A percentile compares a stretch with the other conserved stretches of the same genome.
Conservation (phyloP, 768 basidiomycete genomes). For the Amanita polypyramis region DNA sequence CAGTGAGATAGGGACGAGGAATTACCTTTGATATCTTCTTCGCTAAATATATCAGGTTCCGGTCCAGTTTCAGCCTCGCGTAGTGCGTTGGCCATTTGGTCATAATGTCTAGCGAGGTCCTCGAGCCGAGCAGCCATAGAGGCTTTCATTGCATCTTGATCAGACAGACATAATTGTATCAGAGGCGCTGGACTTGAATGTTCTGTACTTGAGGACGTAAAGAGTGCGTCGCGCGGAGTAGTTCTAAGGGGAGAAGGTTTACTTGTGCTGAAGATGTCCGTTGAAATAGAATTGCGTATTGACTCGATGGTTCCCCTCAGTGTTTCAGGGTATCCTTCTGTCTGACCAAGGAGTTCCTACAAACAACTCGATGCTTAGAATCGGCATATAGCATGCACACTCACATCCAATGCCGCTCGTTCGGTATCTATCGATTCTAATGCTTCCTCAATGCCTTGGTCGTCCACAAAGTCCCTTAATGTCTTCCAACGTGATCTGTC, state of each 20-base stretch:
- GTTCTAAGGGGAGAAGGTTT: conserved; percentile 4
- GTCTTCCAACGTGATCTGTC: conserved; percentile 70
- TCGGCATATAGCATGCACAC: conserved; percentile 14
- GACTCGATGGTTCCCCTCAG: conserved; percentile 43
- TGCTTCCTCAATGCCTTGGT: conserved; percentile 68
- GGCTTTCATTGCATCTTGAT: conserved; percentile 46
- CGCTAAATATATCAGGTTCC: conserved; percentile 30
- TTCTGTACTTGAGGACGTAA: conserved; percentile 1
- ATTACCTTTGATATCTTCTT: conserved; percentile 60
- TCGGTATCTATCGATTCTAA: conserved; percentile 67
- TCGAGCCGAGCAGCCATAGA: conserved; percentile 71
- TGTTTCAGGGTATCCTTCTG: conserved; percentile 59
- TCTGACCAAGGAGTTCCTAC: conserved; percentile 52
- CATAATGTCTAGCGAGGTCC: conserved; percentile 64
- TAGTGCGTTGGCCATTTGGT: conserved; percentile 62
- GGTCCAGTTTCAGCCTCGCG: conserved; percentile 63
- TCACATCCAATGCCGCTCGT: conserved; percentile 54
- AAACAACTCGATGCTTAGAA: not conserved
- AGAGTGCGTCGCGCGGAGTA: not conserved
- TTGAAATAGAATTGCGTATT: conserved; percentile 44
- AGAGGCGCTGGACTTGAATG: conserved; percentile 14
- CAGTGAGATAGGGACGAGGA: not conserved
- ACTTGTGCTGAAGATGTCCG: conserved; percentile 6
- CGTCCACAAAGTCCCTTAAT: conserved; percentile 77
- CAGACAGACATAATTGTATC: conserved; percentile 37